Conservation (phyloP, 2,329 filamentous ascomycete genomes). For the Camptophora hylomeconis region DNA sequence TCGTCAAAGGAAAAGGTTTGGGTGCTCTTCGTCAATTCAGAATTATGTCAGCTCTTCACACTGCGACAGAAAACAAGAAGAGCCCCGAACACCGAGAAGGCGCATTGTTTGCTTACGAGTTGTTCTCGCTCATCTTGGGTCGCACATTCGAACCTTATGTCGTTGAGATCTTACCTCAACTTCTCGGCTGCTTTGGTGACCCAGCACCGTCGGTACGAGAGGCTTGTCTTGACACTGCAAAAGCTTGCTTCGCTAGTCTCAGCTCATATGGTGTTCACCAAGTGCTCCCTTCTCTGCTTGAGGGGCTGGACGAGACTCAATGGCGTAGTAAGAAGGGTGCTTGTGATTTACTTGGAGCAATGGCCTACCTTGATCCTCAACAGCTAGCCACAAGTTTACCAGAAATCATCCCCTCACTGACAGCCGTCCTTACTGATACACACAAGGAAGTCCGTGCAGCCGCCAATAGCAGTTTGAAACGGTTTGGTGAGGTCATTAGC, state of each 20-base stretch:
- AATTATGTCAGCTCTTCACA: constrained; percentile 67
- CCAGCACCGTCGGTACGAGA: constrained; percentile 79
- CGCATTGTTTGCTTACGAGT: constrained; percentile 77
- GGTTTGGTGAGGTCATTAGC: constrained; percentile 95
- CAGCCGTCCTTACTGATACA: constrained; percentile 86
- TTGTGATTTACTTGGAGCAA: constrained; percentile 89
- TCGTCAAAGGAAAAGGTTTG: constrained; percentile 80
- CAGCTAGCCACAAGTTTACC: constrained; percentile 85
- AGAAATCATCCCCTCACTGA: constrained; percentile 92
- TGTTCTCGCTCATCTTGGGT: constrained; percentile 74
- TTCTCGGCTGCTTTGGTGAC: constrained; percentile 83
- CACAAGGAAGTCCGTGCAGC: constrained; percentile 91
- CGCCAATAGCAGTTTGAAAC: constrained; percentile 90
- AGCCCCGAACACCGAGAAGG: constrained; percentile 80
- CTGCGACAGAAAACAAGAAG: constrained; percentile 89
- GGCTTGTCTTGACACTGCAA: constrained; percentile 81
- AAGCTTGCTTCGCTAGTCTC: constrained; percentile 82
- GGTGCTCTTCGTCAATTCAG: constrained; percentile 69
- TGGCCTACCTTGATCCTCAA: constrained; percentile 95
- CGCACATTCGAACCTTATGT: constrained; percentile 92
- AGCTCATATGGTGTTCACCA: constrained; percentile 95
- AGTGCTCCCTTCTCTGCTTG: constrained; percentile 78
- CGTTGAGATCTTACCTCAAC: constrained; percentile 84
- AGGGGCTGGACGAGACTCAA: constrained; percentile 85
- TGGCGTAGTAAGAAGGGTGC: constrained; percentile 99